Evolutionary conservation across 192 early-diverging fungal species (phyloP).

Genomic region (Gigaspora rosea): DNA sequence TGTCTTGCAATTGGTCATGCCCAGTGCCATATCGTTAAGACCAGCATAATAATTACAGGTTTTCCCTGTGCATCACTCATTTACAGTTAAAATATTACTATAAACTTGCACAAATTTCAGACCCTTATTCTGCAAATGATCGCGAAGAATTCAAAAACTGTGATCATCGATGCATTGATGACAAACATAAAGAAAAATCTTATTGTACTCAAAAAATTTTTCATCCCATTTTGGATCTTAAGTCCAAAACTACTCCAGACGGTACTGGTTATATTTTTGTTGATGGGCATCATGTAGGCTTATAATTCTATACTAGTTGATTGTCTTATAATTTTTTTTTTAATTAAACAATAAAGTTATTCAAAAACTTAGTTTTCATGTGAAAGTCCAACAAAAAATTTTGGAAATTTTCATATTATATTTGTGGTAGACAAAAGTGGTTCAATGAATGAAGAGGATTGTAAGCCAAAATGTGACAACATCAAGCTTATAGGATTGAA

Average conservation of each 20-base stretch:
- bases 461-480: not conserved
- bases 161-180: conserved; percentile 23
- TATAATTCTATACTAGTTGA: too few relatives aligned
- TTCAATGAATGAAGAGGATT: conserved; percentile 22
- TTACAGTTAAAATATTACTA: not conserved
- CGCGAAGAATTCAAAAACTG: conserved; percentile 33
- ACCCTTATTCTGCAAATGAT: conserved; percentile 22
- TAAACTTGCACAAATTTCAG: too few relatives aligned
- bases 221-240: not conserved
- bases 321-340: too few relatives aligned
- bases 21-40: too few relatives aligned
- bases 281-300: conserved; percentile 28
- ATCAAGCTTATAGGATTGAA: not conserved
- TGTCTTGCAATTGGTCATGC: too few relatives aligned
- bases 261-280: conserved; percentile 25
- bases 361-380: conserved; percentile 12
- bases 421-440: conserved; percentile 20
- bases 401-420: conserved; percentile 33
- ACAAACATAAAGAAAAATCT: conserved; percentile 9
- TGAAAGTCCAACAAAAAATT: conserved; percentile 25
- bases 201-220: conserved; percentile 27
- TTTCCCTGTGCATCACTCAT: too few relatives aligned
- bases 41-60: too few relatives aligned
- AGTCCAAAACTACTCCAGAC: not conserved
- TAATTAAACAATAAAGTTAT: too few relatives aligned